Base-by-base conservation (phyloP, 140 eudicot species). In the Stevia rebaudiana region DNA sequence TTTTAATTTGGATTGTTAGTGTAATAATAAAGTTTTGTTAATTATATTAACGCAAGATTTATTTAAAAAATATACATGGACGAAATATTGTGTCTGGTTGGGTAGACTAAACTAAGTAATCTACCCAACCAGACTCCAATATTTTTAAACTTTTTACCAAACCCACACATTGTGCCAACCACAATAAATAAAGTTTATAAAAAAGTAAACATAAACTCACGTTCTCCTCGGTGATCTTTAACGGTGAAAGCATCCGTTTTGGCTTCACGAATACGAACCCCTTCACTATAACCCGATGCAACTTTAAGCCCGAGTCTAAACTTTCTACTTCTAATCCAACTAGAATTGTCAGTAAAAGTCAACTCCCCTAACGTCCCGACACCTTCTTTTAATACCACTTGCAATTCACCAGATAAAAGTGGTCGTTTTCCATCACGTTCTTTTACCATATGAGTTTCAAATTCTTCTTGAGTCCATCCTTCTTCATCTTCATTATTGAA, bases 351-450 rank as follows among this genome's bases (percentile, higher is more conserved):
- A 0, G 99, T 88, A 72, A 94, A 94, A 17, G 90, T 81, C 71
- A 94, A 78, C 65, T 94, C 99, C 18, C 99, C 99, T 24, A 94
- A 78, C 33, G 95, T 94, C 63, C 99, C 99, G 0, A 94, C 90
- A 49, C 99, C 99, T 78, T 94, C 95, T 73, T 88, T 94, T 78
- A 94, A 59, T 11, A 57, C 64, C 22, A 94, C 90, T 54, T 94
- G 99, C 72, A 88, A 43, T n/a, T 94, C 99, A 56, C 99, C 99
- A 35, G 80, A 79, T 28, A 94, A 79, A 81, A 94, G 99, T 3
- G 99, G 97, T 43, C 99, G 78, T 79, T 86, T 94, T 51, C 99
- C 99, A 75, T 94, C 99, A 62, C 99, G 88, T 85, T 94, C 99
- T 78, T 85, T 94, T 43, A 94, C 97, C 72, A 88, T 55, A 65